phyloP scores from a whole-genome alignment of 2,329 filamentous ascomycete species.

The Cladorrhinum sp. region DNA sequence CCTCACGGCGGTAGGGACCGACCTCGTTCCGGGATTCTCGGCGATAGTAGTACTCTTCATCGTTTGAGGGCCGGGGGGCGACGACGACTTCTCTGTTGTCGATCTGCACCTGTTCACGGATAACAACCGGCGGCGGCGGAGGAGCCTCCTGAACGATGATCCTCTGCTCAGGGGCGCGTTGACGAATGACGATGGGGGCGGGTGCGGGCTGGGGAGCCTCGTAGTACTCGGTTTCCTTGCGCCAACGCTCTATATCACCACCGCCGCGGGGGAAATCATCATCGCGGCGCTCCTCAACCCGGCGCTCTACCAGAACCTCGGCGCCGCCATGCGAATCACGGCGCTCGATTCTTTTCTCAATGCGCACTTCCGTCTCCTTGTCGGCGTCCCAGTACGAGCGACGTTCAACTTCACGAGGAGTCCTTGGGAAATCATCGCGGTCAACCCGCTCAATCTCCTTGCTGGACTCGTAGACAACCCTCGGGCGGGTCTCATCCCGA shows the following conservation, averaged over 20 bases:
- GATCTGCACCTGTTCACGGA: neutral
- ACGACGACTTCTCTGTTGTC: conserved; percentile 37
- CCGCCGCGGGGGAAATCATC: conserved; percentile 29
- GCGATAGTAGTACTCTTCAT: conserved; percentile 52
- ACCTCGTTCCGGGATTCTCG: conserved; percentile 42
- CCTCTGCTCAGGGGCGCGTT: conserved; percentile 43
- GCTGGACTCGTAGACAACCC: conserved; percentile 43
- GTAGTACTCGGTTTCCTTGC: conserved; percentile 62
- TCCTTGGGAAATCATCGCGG: conserved; percentile 30
- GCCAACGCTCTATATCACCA: conserved; percentile 56
- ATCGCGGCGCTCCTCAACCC: conserved; percentile 48
- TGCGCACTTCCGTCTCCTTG: conserved; percentile 41
- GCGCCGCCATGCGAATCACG: conserved; percentile 39
- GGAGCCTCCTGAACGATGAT: conserved; percentile 48
- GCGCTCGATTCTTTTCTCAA: conserved; percentile 42
- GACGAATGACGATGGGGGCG: conserved; percentile 42
- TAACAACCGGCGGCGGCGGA: conserved; percentile 39
- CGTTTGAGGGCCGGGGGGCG: conserved; percentile 37
- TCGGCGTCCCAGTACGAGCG: conserved; percentile 36
- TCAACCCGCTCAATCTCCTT: conserved; percentile 43
- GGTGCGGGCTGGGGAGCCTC: conserved; percentile 45
- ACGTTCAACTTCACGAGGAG: conserved; percentile 28
- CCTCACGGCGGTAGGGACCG: conserved; percentile 38
- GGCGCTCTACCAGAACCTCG: conserved; percentile 54
- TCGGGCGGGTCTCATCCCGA: conserved; percentile 34